These are phyloP conservation scores for Pythium folliculosum DNA, from an alignment of 352 stramenopile species.

Conservation along the genomic window DNA sequence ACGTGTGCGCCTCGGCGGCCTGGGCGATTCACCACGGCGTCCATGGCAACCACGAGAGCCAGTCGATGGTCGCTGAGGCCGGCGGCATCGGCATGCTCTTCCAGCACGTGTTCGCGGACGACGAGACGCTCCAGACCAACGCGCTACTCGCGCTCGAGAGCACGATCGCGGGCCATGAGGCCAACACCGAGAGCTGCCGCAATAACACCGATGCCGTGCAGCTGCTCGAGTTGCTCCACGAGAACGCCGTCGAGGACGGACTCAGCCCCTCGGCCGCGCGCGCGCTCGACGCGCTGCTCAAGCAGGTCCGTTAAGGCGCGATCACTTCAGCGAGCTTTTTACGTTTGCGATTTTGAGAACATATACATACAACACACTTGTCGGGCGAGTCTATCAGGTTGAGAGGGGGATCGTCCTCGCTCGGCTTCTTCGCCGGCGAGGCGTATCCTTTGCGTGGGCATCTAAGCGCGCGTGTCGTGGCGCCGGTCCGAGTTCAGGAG, in stretches of 20 bases:
- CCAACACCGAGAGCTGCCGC: slow-evolving; percentile 52
- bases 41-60: slow-evolving; percentile 60
- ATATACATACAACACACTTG: neutral
- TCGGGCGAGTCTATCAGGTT: slow-evolving; percentile 3
- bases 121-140: slow-evolving; percentile 69
- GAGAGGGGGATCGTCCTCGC: too few species aligned
- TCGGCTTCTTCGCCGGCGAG: neutral
- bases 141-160: slow-evolving; percentile 69
- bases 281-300: slow-evolving; percentile 44
- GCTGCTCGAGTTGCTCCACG: slow-evolving; percentile 44
- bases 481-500: slow-evolving; percentile 10
- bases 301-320: slow-evolving; percentile 48
- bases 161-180: slow-evolving; percentile 42
- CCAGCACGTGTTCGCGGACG: slow-evolving; percentile 37
- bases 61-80: slow-evolving; percentile 57
- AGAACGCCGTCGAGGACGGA: slow-evolving; percentile 42
- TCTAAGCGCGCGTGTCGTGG: slow-evolving; percentile 20
- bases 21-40: slow-evolving; percentile 78
- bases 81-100: slow-evolving; percentile 63
- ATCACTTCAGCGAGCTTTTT: too few species aligned
- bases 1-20: slow-evolving; percentile 67
- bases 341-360: too few species aligned
- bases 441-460: neutral
- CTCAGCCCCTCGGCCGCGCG: slow-evolving; percentile 58
- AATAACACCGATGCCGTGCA: slow-evolving; percentile 38